Conservation (phyloP, 2,329 filamentous ascomycete species). For the Verticillium tricorpus region DNA sequence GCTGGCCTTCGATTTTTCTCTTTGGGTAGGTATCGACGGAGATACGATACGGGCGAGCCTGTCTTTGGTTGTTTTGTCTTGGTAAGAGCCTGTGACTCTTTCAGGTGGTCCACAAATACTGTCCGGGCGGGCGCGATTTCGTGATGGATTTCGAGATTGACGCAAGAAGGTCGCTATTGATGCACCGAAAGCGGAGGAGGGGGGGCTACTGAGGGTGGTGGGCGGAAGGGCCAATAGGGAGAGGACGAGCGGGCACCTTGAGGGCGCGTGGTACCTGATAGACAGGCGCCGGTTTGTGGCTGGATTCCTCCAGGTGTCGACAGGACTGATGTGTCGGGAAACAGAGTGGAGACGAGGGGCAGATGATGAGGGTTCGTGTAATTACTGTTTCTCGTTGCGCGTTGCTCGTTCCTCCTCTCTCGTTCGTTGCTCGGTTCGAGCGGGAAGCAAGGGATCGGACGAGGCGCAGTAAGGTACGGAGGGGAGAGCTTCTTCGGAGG, state of each 20-base stretch:
- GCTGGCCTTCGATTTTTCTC: background rate
- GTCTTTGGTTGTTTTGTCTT: background rate
- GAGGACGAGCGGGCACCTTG: background rate
- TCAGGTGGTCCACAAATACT: background rate
- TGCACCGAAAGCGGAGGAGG: slow-evolving; percentile 3
- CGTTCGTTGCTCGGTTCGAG: background rate
- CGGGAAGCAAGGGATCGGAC: background rate
- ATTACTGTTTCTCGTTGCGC: background rate
- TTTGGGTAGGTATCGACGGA: background rate
- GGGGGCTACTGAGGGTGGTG: background rate
- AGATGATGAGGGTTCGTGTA: background rate
- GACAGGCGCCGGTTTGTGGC: background rate
- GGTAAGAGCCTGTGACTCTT: background rate
- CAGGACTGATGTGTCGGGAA: background rate
- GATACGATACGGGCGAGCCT: background rate
- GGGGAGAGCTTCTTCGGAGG: background rate
- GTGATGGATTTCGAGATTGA: slow-evolving; percentile 2
- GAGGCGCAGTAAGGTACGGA: background rate
- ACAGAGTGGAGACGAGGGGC: background rate
- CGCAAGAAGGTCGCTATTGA: slow-evolving; percentile 1
- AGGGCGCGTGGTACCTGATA: background rate
- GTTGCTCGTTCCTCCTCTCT: background rate
- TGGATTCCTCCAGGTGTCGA: background rate
- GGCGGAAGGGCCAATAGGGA: background rate
- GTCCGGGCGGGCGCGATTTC: background rate